A percentile compares a stretch with the other conserved stretches of the same genome.
Evolutionary conservation across 2,329 filamentous ascomycete genomes (phyloP).

Genomic region (Coniochaeta prunicola): DNA sequence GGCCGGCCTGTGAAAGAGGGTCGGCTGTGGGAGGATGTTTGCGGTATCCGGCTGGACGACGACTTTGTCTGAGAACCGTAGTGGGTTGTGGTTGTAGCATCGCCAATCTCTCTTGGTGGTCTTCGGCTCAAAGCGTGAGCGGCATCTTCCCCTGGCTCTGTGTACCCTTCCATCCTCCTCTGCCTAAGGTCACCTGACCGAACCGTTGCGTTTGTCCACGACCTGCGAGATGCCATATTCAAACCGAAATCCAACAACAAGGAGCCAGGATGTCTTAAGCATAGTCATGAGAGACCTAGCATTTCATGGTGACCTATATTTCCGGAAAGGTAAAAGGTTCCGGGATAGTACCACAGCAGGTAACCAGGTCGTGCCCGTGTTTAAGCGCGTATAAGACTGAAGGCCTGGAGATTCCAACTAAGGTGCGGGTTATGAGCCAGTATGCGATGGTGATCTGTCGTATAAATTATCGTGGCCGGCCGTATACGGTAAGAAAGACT

Average conservation of each 20-base stretch:
- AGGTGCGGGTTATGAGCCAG: neutral
- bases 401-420: neutral
- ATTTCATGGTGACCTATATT: neutral
- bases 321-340: neutral
- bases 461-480: neutral
- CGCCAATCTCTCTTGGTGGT: conserved; percentile 6
- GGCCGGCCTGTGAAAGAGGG: conserved; percentile 16
- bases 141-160: conserved; percentile 6
- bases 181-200: conserved; percentile 10
- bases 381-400: neutral
- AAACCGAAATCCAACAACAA: conserved; percentile 10
- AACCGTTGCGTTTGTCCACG: conserved; percentile 10
- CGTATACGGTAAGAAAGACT: neutral
- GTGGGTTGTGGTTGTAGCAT: conserved; percentile 8
- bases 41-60: conserved; percentile 27
- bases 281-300: conserved; percentile 9
- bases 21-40: conserved; percentile 21
- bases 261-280: conserved; percentile 7
- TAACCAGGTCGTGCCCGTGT: neutral
- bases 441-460: neutral
- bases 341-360: neutral
- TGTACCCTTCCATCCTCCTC: conserved; percentile 5
- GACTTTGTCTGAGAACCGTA: conserved; percentile 15
- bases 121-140: conserved; percentile 6
- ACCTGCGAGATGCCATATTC: conserved; percentile 16